phyloP scores from a whole-genome alignment of 2,329 filamentous ascomycete genomes.

The Diaporthe citriasiana region DNA sequence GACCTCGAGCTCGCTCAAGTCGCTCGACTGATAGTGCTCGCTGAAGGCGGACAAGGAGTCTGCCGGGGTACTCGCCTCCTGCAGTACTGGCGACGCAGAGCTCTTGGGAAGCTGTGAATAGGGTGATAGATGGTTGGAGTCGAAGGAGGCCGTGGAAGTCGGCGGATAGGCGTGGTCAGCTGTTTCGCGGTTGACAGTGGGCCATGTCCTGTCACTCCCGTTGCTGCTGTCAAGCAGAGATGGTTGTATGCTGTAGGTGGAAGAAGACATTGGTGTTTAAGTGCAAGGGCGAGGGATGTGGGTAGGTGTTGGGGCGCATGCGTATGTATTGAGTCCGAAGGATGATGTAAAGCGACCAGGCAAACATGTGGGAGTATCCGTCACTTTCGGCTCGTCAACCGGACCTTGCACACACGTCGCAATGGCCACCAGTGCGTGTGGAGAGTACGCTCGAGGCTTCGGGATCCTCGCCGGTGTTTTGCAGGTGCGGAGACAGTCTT shows the following conservation, averaged over 20 bases:
- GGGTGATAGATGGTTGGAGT: conserved; percentile 58
- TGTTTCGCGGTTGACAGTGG: conserved; percentile 15
- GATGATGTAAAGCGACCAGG: conserved; percentile 38
- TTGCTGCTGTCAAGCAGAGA: conserved; percentile 42
- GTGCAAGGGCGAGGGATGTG: conserved; percentile 42
- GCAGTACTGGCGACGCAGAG: conserved; percentile 56
- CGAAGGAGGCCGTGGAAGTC: conserved; percentile 51
- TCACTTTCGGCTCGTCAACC: conserved; percentile 31
- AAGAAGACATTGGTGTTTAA: conserved; percentile 44
- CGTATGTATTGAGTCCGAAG: conserved; percentile 36
- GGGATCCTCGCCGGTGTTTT: conserved; percentile 10
- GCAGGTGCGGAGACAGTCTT: conserved; percentile 7
- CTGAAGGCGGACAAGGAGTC: conserved; percentile 63
- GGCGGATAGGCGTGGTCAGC: conserved; percentile 43
- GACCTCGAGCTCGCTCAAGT: conserved; percentile 59
- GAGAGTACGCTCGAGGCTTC: conserved; percentile 28
- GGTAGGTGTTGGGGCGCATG: conserved; percentile 38
- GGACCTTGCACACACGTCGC: conserved; percentile 23
- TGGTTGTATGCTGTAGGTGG: conserved; percentile 40
- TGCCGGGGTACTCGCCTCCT: conserved; percentile 61
- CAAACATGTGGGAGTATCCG: conserved; percentile 35
- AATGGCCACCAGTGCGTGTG: conserved; percentile 32
- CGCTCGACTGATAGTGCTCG: conserved; percentile 63
- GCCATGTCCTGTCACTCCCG: conserved; percentile 39
- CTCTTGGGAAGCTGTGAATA: conserved; percentile 56